Percentiles rank a stretch among this genome's conserved stretches.
Evolutionary conservation across 2,329 filamentous ascomycete species (phyloP).

Genomic region (Plenodomus tracheiphilus): DNA sequence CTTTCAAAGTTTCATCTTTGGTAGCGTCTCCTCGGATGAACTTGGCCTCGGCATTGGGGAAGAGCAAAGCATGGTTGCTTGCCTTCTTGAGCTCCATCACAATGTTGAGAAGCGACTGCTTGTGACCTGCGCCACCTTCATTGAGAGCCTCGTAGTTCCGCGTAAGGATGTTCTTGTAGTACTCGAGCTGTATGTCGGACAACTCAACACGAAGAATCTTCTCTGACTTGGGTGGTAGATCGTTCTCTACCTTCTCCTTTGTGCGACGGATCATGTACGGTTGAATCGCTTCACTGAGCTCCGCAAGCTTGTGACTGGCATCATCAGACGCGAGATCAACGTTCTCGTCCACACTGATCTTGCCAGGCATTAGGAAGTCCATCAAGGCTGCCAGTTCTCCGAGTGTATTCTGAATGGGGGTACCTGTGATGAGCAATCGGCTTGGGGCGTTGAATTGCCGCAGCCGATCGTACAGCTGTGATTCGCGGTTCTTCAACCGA

Average conservation of each 20-base stretch:
- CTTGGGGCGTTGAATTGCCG: constrained; percentile 85
- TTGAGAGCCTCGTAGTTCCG: constrained; percentile 95
- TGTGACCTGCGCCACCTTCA: constrained; percentile 85
- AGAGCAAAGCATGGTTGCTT: constrained; percentile 98
- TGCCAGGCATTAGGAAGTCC: constrained; percentile 96
- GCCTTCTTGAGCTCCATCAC: constrained; percentile 99
- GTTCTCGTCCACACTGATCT: constrained; percentile 87
- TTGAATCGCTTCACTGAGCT: constrained; percentile 83
- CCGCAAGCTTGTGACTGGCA: constrained; percentile 83
- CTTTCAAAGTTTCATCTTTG: constrained; percentile 88
- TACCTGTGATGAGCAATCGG: constrained; percentile 92
- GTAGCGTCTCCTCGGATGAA: constrained; percentile 79
- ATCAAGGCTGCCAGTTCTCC: constrained; percentile 89
- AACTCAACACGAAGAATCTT: constrained; percentile 98
- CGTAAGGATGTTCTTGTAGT: constrained; percentile 98
- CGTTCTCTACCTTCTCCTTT: constrained; percentile 96
- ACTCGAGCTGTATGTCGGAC: constrained; percentile 93
- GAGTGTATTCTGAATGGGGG: constrained; percentile 95
- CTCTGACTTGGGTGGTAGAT: constrained; percentile 94
- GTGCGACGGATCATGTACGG: constrained; percentile 95
- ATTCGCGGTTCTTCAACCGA: constrained; percentile 93
- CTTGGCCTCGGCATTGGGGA: constrained; percentile 88
- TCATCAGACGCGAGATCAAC: constrained; percentile 80
- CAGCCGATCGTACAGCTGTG: constrained; percentile 85
- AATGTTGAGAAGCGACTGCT: constrained; percentile 93